Percentiles rank a stretch among this genome's conserved stretches.
Evolutionary conservation across 352 stramenopile species (phyloP).

Genomic region (Peronospora farinosa): DNA sequence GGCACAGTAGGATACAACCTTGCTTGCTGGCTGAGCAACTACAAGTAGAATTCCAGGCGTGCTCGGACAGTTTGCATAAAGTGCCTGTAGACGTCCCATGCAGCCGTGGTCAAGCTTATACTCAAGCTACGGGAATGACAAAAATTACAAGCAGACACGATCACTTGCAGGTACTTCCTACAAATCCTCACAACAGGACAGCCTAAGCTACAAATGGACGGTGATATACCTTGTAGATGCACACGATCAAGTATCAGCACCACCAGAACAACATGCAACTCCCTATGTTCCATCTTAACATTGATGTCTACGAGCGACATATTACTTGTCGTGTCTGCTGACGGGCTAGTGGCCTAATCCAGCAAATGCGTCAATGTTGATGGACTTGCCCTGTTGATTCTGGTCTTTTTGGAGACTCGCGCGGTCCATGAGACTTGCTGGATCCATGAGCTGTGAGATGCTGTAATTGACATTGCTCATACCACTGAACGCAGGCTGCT

Average conservation of each 20-base stretch:
- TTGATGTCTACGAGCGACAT: constrained; percentile 4
- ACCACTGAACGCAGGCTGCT: constrained; percentile 14
- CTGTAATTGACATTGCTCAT: constrained; percentile 61
- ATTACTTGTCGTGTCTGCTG: not conserved
- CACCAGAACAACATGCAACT: not conserved
- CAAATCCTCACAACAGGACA: not conserved
- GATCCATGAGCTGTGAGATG: constrained; percentile 82
- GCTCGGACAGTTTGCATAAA: not conserved
- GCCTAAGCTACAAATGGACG: not conserved
- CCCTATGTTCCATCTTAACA: constrained; percentile 7
- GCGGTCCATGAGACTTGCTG: constrained; percentile 71
- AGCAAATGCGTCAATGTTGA: constrained; percentile 82
- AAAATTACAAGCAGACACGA: too few relatives aligned
- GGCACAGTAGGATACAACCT: not conserved
- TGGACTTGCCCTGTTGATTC: constrained; percentile 46
- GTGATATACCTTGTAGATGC: not conserved
- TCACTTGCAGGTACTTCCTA: too few relatives aligned
- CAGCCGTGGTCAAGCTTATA: too few relatives aligned
- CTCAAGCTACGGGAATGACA: too few relatives aligned
- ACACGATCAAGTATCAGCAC: not conserved
- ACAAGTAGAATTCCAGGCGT: constrained; percentile 12
- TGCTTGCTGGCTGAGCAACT: constrained; percentile 10
- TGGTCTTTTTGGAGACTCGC: constrained; percentile 19
- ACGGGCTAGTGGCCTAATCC: constrained; percentile 35
- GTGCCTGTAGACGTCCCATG: constrained; percentile 3